Conservation (phyloP, 208 protist genomes). For the Crithidia bombi region DNA sequence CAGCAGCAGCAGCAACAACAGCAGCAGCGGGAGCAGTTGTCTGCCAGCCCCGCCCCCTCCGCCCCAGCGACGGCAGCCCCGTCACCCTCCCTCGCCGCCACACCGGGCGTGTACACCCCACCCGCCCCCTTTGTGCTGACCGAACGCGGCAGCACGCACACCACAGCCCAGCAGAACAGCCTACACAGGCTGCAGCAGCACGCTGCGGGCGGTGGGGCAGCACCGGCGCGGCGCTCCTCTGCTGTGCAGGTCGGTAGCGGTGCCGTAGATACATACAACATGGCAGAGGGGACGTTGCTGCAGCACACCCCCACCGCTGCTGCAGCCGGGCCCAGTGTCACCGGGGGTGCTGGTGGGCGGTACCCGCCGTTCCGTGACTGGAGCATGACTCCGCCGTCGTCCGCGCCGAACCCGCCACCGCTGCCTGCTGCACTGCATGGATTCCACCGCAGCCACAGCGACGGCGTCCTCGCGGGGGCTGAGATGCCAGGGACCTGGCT, state of each 20-base stretch:
- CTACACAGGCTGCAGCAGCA: neutral
- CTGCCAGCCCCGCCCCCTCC: neutral
- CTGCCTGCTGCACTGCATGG: neutral
- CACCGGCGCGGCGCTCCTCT: slow-evolving; percentile 3
- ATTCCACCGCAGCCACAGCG: slow-evolving; percentile 5
- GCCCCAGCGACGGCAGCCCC: neutral
- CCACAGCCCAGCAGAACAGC: neutral
- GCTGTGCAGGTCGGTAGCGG: slow-evolving; percentile 10
- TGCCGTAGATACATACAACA: no score
- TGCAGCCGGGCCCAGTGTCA: neutral
- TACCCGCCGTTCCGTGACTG: neutral
- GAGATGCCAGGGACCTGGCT: neutral
- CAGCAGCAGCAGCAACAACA: neutral
- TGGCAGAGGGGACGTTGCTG: no score
- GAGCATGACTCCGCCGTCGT: neutral
- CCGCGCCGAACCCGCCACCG: slow-evolving; percentile 6
- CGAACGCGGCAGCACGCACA: neutral
- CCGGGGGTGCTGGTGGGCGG: neutral
- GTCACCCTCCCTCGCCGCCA: neutral
- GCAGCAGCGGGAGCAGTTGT: neutral
- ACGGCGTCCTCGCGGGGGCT: neutral
- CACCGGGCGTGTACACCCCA: neutral
- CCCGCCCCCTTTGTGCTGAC: neutral
- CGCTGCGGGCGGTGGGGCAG: neutral
- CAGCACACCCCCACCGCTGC: neutral